Conservation (phyloP, 768 basidiomycete species). For the Boletus insuetus region DNA sequence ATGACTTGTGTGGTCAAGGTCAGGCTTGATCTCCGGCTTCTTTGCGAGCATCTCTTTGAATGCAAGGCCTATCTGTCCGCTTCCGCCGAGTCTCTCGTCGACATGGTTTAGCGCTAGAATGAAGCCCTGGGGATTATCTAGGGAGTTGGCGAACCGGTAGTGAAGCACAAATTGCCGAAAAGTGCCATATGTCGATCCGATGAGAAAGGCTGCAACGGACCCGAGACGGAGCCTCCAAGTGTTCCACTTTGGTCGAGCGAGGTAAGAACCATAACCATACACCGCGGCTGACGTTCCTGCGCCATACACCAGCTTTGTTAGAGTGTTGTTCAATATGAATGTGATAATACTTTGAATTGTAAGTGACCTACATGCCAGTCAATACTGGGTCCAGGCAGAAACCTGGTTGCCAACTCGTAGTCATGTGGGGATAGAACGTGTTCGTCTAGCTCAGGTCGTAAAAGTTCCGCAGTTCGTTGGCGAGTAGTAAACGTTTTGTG, state of each 20-base stretch:
- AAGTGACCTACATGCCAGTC: constrained; percentile 40
- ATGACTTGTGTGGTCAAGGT: not conserved
- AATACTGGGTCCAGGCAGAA: constrained; percentile 49
- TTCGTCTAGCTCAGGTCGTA: constrained; percentile 31
- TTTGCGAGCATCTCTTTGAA: constrained; percentile 24
- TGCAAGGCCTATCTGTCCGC: constrained; percentile 26
- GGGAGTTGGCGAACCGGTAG: constrained; percentile 28
- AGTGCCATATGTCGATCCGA: constrained; percentile 35
- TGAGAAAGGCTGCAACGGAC: constrained; percentile 22
- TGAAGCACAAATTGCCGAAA: constrained; percentile 30
- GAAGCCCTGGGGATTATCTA: constrained; percentile 31
- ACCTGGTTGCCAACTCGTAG: constrained; percentile 52
- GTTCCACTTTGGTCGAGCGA: constrained; percentile 30
- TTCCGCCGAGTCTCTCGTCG: constrained; percentile 31
- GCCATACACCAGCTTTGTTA: constrained; percentile 21
- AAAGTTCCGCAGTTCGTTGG: constrained; percentile 29
- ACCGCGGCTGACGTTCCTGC: constrained; percentile 22
- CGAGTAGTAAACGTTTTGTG: constrained; percentile 45
- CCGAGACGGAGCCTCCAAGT: constrained; percentile 24
- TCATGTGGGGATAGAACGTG: constrained; percentile 40
- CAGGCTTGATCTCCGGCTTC: constrained; percentile 10
- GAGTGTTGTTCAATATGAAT: constrained; percentile 1
- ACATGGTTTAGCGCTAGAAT: constrained; percentile 31
- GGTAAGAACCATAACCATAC: constrained; percentile 24
- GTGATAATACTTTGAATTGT: not conserved